Base-by-base conservation (phyloP, 2,329 filamentous ascomycete genomes). In the Ophiostoma piceae region DNA sequence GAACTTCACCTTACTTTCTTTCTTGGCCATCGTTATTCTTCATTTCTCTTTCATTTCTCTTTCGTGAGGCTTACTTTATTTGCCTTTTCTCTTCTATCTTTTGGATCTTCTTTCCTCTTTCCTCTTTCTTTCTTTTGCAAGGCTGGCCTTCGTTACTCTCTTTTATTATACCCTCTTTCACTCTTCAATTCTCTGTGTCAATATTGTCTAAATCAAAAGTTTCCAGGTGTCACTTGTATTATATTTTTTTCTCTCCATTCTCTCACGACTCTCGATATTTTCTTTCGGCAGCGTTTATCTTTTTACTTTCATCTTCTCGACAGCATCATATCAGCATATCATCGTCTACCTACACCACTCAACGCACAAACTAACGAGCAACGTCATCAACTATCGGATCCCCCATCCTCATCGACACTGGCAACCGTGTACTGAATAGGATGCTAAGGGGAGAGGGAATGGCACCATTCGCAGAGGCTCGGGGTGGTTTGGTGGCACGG, bases 401-500 rank as follows among this genome's bases (percentile, higher is more conserved):
- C 66, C 69, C 39, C 3, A 5, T n/a, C 26, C 39, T 26, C 2
- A 22, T 54, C 29, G 65, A 70, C 60, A 69, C 70, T 74, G 74
- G 73, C 72, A 71, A 71, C 69, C 67, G 43, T 66, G 62, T 70
- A 37, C 67, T 37, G 35, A 65, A 9, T 71, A 72, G 72, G 68
- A 75, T 75, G 75, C 72, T 73, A 71, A 71, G 72, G 74, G 75
- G 72, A 70, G 72, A 74, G 72, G 73, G 71, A 57, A 78, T 78
- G 77, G 76, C 77, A 69, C 76, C 77, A 70, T 57, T 75, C 68
- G 71, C 41, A 41, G 70, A 71, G 16, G 65, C 22, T 41, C 70
- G 68, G 68, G 71, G 68, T 39, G 67, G 51, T 5, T 68, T 70
- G 11, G 72, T 22, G n/a, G 60, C 65, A 57, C 72, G 71, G 64